Conservation (phyloP, 495 filamentous ascomycete species). For the Halenospora varia region DNA sequence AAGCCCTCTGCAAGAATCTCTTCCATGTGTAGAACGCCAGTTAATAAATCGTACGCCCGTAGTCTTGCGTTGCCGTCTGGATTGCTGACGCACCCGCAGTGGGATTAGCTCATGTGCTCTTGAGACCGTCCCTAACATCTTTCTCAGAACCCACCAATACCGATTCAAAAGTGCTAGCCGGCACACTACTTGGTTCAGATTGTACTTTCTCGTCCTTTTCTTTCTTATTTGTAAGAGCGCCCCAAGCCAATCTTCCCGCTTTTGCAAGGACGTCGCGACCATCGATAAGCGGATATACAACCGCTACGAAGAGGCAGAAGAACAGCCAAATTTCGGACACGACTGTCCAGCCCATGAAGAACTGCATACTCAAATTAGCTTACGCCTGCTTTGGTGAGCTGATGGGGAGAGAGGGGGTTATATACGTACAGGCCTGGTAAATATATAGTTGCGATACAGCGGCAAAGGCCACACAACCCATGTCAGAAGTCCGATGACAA, state of each 20-base stretch:
- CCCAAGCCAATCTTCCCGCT: not conserved
- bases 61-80: too few relatives aligned
- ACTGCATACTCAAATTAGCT: conserved; percentile 10
- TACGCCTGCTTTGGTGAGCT: not conserved
- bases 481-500: conserved; percentile 36
- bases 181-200: too few relatives aligned
- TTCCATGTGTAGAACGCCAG: too few relatives aligned
- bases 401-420: not conserved
- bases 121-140: too few relatives aligned
- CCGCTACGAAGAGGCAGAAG: conserved; percentile 37
- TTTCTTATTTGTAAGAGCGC: too few relatives aligned
- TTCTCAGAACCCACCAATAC: too few relatives aligned
- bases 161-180: too few relatives aligned
- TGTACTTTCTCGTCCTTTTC: too few relatives aligned
- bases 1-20: too few relatives aligned
- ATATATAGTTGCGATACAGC: conserved; percentile 41
- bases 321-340: conserved; percentile 46
- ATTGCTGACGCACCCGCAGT: too few relatives aligned
- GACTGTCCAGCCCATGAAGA: conserved; percentile 42
- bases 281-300: conserved; percentile 43
- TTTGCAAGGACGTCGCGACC: conserved; percentile 22
- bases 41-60: too few relatives aligned
- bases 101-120: too few relatives aligned
- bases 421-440: conserved; percentile 29
- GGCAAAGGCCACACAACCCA: conserved; percentile 41